Base-by-base conservation (phyloP, 2,329 filamentous ascomycete species). In the Arthrobotrys entomopaga region DNA sequence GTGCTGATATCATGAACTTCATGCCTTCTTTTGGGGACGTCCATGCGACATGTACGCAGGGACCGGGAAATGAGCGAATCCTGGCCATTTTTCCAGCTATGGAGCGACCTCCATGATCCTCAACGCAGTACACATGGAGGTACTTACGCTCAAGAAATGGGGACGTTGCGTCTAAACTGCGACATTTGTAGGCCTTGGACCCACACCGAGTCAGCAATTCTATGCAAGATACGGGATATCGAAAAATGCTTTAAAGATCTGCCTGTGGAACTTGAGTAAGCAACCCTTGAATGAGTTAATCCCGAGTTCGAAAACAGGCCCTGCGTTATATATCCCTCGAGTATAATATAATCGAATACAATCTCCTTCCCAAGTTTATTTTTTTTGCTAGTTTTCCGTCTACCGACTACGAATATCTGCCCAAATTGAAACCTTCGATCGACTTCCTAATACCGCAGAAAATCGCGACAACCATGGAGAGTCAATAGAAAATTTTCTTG, bases 391-490 rank as follows among this genome's bases (percentile, higher is more conserved):
- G 50, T 29, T 42, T 4, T 7, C 24, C 34, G 16, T 43, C 56
- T 69, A 61, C 52, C 65, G 57, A 50, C 57, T 70, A 74, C 56
- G 63, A 60, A 52, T 52, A 42, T 50, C 29, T 15, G 7, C 24
- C 24, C 24, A 26, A 26, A 26, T 26, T 26, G 3, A 26, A 26
- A 3, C 3, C 24, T 26, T 26, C n/a, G n/a, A n/a, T 46, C 69
- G 70, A 49, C 60, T 74, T 65, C 70, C 70, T 74, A 74, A 67
- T 66, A 63, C 43, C 48, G 70, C 29, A 60, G 59, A 61, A 43
- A 60, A 61, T 61, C 52, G 52, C n/a, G 61, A 74, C 50, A 63
- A 63, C 13, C 65, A 58, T 64, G 61, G 67, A 58, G 42, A 53
- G 58, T 58, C 63, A 67, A 57, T 42, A 74, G 40, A 73, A 40